Evolutionary conservation across 2,329 filamentous ascomycete species (phyloP).

Genomic region (Penicillium psychrosexuale): DNA sequence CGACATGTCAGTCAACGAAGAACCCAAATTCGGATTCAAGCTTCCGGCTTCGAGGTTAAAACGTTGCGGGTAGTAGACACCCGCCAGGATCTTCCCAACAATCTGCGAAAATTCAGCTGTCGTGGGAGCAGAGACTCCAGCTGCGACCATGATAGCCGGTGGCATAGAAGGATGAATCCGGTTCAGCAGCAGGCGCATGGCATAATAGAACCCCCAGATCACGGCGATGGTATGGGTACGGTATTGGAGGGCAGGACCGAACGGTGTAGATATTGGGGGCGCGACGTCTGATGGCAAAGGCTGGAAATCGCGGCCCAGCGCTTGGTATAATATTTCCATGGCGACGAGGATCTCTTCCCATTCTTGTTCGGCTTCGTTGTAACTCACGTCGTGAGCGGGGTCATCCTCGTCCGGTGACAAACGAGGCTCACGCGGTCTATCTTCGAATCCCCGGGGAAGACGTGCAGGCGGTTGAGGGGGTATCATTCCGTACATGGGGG

Average conservation of each 20-base stretch:
- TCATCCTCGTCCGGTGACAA: conserved; percentile 44
- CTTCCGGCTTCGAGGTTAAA: conserved; percentile 41
- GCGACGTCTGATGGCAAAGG: conserved; percentile 68
- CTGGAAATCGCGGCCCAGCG: conserved; percentile 72
- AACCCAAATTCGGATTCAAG: conserved; percentile 74
- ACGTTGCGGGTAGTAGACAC: conserved; percentile 52
- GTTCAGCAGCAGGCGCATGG: conserved; percentile 77
- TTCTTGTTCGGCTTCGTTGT: conserved; percentile 68
- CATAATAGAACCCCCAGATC: conserved; percentile 84
- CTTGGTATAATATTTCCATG: conserved; percentile 48
- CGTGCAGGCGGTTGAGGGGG: conserved; percentile 40
- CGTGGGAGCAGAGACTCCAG: conserved; percentile 68
- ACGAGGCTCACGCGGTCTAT: conserved; percentile 34
- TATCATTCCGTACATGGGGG: conserved; percentile 51
- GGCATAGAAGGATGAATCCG: conserved; percentile 87
- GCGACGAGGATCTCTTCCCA: conserved; percentile 59
- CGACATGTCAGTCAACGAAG: conserved; percentile 75
- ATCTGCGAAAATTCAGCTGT: conserved; percentile 69
- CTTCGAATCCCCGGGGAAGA: conserved; percentile 53
- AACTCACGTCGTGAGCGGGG: conserved; percentile 60
- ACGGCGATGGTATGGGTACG: conserved; percentile 82
- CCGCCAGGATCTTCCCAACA: conserved; percentile 77
- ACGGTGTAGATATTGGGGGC: conserved; percentile 65
- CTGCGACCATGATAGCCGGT: conserved; percentile 82
- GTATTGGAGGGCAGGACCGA: conserved; percentile 77